phyloP scores from a whole-genome alignment of 331 rosid species.

The Malus hybrid region DNA sequence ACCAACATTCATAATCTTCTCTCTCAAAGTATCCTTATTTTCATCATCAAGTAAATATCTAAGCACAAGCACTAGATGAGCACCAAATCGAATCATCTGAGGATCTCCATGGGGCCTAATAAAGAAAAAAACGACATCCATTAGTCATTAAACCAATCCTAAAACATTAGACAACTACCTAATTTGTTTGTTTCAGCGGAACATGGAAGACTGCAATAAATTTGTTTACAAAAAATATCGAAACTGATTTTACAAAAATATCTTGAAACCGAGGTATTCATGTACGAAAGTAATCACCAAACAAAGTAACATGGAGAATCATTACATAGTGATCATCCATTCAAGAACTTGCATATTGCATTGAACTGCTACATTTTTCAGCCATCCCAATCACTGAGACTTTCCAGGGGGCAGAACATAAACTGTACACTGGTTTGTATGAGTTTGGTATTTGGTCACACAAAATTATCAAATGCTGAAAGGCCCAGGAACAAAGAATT shows the following conservation, averaged over 20 bases:
- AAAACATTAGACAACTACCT: constrained; percentile 9
- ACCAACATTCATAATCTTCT: constrained; percentile 74
- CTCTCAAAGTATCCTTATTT: constrained; percentile 66
- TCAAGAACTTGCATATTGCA: background rate
- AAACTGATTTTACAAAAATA: background rate
- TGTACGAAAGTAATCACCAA: background rate
- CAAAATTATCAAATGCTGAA: constrained; percentile 1
- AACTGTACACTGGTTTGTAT: background rate
- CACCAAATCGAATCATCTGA: constrained; percentile 95
- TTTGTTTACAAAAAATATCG: no score
- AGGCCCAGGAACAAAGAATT: background rate
- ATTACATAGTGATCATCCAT: background rate
- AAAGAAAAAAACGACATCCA: constrained; percentile 9
- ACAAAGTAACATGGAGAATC: constrained; percentile 1
- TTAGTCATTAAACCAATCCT: constrained; percentile 15
- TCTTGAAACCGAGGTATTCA: background rate
- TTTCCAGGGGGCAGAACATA: background rate
- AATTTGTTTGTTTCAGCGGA: background rate
- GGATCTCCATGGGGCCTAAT: constrained; percentile 91
- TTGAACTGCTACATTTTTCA: background rate
- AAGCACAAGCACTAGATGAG: constrained; percentile 94
- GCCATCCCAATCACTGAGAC: background rate
- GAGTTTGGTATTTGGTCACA: background rate
- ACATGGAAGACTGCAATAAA: background rate
- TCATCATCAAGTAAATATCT: constrained; percentile 74